Conservation (phyloP, 257 asterid genomes). For the Plectranthus barbatus region DNA sequence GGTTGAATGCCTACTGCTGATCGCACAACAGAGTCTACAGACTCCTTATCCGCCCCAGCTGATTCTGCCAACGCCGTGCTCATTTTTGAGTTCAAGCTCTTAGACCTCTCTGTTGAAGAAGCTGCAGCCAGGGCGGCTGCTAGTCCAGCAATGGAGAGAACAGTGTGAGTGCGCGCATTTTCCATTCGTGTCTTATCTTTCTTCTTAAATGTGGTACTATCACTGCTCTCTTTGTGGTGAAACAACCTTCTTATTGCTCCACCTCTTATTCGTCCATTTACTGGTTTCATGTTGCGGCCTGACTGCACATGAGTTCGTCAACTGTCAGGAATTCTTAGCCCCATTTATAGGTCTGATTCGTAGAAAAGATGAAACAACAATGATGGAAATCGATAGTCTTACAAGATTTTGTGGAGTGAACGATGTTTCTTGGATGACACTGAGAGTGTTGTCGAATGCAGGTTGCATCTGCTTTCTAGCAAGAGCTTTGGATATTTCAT, state of each 20-base stretch:
- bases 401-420: conserved; percentile 35
- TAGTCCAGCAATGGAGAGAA: conserved; percentile 67
- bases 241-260: conserved; percentile 64
- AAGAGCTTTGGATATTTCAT: conserved; percentile 62
- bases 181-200: conserved; percentile 72
- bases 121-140: conserved; percentile 73
- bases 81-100: conserved; percentile 40
- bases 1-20: conserved; percentile 60
- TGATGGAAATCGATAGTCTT: background rate
- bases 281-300: conserved; percentile 21
- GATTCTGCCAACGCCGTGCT: conserved; percentile 67
- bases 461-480: conserved; percentile 34
- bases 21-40: conserved; percentile 47
- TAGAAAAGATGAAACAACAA: background rate
- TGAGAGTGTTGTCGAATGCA: conserved; percentile 29
- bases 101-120: conserved; percentile 33
- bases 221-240: conserved; percentile 33
- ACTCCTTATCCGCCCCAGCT: conserved; percentile 50
- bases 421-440: conserved; percentile 24
- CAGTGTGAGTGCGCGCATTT: conserved; percentile 55
- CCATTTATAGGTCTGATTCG: too few species aligned
- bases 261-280: too few species aligned
- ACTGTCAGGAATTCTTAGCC: background rate
- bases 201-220: conserved; percentile 30
- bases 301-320: conserved; percentile 21